A percentile compares a stretch with the other conserved stretches of the same genome.
Conservation (phyloP, 495 filamentous ascomycete genomes). For the Astrothelium subdiscretum region DNA sequence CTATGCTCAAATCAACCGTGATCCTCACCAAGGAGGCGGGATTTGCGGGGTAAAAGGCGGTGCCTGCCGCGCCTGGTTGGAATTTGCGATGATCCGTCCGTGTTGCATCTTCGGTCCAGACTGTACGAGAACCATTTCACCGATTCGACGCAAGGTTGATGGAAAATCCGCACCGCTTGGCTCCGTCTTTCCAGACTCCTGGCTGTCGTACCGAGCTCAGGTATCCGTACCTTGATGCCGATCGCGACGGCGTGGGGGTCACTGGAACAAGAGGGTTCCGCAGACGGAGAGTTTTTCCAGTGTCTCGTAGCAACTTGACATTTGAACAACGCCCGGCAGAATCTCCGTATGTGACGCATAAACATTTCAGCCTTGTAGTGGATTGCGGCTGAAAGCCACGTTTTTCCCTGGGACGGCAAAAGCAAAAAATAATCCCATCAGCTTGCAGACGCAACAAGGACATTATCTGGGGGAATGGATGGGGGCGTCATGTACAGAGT, state of each 20-base stretch:
- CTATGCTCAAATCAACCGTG: background rate
- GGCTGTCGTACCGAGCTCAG: background rate
- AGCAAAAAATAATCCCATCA: background rate
- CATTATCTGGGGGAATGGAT: background rate
- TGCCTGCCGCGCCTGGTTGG: background rate
- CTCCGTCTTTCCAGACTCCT: background rate
- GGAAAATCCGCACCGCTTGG: background rate
- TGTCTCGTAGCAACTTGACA: too few species aligned
- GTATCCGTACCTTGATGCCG: background rate
- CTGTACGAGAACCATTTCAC: background rate
- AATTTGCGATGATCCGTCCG: background rate
- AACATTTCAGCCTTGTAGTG: background rate
- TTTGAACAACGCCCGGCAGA: too few species aligned
- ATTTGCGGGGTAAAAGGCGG: background rate
- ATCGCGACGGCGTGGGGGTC: conserved; percentile 1
- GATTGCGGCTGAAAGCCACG: background rate
- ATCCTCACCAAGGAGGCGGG: background rate
- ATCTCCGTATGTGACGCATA: too few species aligned
- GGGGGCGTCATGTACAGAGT: too few species aligned
- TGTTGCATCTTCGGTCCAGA: background rate
- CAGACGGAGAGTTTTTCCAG: too few species aligned
- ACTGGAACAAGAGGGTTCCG: too few species aligned
- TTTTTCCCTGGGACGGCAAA: background rate
- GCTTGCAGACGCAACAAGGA: background rate
- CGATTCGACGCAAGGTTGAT: background rate